Conservation (phyloP, 495 filamentous ascomycete species). For the Penicillium coprophilum region DNA sequence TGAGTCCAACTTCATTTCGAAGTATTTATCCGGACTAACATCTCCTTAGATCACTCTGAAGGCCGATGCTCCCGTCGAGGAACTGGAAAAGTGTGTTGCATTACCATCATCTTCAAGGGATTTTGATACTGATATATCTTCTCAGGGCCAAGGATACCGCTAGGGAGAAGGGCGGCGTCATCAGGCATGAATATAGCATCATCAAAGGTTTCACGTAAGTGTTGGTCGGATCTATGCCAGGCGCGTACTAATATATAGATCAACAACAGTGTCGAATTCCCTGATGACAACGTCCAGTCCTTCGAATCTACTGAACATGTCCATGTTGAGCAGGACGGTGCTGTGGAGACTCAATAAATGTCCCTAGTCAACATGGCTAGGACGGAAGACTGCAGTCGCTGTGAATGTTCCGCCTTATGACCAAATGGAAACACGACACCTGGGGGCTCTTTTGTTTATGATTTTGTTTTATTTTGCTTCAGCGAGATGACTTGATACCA, state of each 20-base stretch:
- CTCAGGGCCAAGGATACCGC: constrained; percentile 71
- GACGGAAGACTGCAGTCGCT: constrained; percentile 3
- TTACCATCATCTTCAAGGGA: background rate
- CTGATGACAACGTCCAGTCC: constrained; percentile 59
- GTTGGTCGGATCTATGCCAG: background rate
- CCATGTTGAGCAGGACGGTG: constrained; percentile 71
- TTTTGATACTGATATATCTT: constrained; percentile 11
- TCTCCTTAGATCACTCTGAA: constrained; percentile 73
- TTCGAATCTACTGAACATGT: constrained; percentile 67
- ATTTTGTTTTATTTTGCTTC: constrained; percentile 15
- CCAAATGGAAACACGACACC: background rate
- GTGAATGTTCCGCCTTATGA: background rate
- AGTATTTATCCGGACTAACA: constrained; percentile 16
- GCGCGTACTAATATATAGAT: background rate
- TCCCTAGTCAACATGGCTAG: background rate
- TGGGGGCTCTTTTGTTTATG: constrained; percentile 14
- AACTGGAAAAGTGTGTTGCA: constrained; percentile 60
- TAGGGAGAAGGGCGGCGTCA: constrained; percentile 69
- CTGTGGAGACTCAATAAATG: constrained; percentile 66
- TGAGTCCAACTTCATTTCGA: constrained; percentile 38
- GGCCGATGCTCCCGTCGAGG: constrained; percentile 54
- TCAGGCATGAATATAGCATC: constrained; percentile 77
- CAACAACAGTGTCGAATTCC: constrained; percentile 67
- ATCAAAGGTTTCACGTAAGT: constrained; percentile 91
- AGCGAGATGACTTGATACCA: constrained; percentile 24